Percentiles rank a stretch among this genome's conserved stretches.
Evolutionary conservation across 768 basidiomycete genomes (phyloP).

Genomic region (Pholiota conissans): DNA sequence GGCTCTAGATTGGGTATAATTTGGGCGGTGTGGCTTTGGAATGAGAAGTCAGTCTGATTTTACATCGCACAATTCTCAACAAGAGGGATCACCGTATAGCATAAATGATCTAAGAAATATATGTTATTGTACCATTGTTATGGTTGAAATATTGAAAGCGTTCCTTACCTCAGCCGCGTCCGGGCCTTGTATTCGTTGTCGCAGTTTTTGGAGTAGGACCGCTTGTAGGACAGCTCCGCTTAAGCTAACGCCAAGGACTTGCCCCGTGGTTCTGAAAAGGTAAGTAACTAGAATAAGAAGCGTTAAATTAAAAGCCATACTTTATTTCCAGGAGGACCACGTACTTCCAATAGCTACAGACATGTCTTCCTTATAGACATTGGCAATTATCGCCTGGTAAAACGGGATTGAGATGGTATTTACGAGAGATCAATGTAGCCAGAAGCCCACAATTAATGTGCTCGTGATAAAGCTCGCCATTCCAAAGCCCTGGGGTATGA

Average conservation of each 20-base stretch:
- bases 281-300: conserved; percentile 70
- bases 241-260: conserved; percentile 92
- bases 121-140: background rate
- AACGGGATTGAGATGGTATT: conserved; percentile 9
- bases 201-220: conserved; percentile 69
- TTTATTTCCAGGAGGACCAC: conserved; percentile 30
- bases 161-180: conserved; percentile 66
- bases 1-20: conserved; percentile 70
- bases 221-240: conserved; percentile 84
- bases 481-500: conserved; percentile 81
- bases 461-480: conserved; percentile 85
- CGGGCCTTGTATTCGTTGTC: conserved; percentile 74
- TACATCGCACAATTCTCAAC: background rate
- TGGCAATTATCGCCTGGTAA: conserved; percentile 81
- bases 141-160: conserved; percentile 4
- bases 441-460: conserved; percentile 70
- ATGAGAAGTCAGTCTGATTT: background rate
- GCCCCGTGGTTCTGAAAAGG: conserved; percentile 90
- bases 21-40: conserved; percentile 62
- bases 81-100: conserved; percentile 36
- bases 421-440: conserved; percentile 3
- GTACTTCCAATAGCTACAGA: conserved; percentile 89
- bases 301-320: conserved; percentile 15
- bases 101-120: conserved; percentile 59
- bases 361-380: conserved; percentile 77